Conservation (phyloP, 306 rosid genomes). For the Casuarina glauca region DNA sequence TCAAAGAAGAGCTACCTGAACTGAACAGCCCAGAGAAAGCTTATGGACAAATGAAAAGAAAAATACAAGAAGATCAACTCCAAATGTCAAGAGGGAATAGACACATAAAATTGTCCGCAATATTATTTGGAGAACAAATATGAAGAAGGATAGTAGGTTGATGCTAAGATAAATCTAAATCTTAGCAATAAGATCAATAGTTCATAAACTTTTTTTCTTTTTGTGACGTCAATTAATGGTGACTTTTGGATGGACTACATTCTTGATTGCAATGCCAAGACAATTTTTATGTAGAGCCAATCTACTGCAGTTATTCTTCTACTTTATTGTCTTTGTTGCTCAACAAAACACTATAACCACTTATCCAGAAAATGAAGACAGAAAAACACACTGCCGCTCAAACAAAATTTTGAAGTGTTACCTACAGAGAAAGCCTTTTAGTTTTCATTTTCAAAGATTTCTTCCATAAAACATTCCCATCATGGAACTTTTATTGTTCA, state of each 20-base stretch:
- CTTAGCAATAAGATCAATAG: too few species aligned
- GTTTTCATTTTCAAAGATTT: too few species aligned
- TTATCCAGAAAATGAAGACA: background rate
- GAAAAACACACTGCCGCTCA: too few species aligned
- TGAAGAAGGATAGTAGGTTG: background rate
- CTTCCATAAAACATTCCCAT: too few species aligned
- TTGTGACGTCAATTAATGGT: too few species aligned
- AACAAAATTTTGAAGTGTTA: too few species aligned
- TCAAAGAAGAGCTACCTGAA: slow-evolving; percentile 20
- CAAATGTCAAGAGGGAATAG: background rate
- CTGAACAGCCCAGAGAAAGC: too few species aligned
- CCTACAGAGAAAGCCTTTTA: too few species aligned
- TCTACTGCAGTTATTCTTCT: slow-evolving; percentile 1
- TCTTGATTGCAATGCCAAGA: background rate
- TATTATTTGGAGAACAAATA: background rate
- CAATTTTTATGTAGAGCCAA: background rate
- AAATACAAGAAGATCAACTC: slow-evolving; percentile 1
- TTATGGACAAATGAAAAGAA: background rate
- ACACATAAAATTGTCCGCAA: background rate
- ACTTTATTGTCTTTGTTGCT: background rate
- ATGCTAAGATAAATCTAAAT: background rate
- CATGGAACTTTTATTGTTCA: too few species aligned
- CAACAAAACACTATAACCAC: background rate
- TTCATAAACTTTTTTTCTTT: too few species aligned
- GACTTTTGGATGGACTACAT: too few species aligned